Conservation (phyloP, 23 red algal species). For the Gracilaria domingensis region DNA sequence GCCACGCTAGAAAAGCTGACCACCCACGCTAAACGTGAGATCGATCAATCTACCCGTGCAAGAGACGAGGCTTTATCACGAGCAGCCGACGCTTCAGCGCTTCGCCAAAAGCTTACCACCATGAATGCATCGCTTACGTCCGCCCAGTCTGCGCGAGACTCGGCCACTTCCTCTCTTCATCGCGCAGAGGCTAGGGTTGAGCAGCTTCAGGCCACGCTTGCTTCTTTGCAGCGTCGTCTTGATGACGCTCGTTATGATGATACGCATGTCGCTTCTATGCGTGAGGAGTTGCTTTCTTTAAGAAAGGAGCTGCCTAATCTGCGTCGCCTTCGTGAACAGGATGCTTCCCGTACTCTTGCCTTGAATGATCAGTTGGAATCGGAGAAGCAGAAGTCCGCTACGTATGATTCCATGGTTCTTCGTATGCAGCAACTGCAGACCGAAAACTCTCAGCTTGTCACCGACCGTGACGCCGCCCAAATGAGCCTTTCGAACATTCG, state of each 20-base stretch:
- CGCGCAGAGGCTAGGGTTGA: slow-evolving; percentile 23
- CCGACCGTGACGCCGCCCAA: slow-evolving; percentile 4
- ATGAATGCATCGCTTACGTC: slow-evolving; percentile 11
- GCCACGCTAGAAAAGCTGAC: slow-evolving; percentile 67
- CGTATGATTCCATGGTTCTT: neutral
- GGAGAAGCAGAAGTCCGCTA: slow-evolving; percentile 19
- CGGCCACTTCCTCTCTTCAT: neutral
- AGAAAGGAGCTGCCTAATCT: slow-evolving; percentile 1
- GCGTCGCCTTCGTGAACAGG: slow-evolving; percentile 13
- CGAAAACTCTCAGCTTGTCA: neutral
- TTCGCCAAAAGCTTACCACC: slow-evolving; percentile 37
- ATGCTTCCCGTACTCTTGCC: neutral
- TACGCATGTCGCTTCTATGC: slow-evolving; percentile 19
- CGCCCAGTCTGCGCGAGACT: neutral
- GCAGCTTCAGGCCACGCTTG: slow-evolving; percentile 21
- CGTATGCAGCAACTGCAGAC: slow-evolving; percentile 6
- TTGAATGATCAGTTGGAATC: neutral
- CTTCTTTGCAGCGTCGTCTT: slow-evolving; percentile 25
- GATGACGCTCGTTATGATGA: slow-evolving; percentile 33
- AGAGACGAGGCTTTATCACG: slow-evolving; percentile 61
- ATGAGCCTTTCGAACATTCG: neutral
- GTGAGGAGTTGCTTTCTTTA: slow-evolving; percentile 6
- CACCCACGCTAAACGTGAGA: slow-evolving; percentile 60
- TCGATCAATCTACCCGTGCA: slow-evolving; percentile 52
- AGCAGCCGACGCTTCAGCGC: slow-evolving; percentile 57